Percentiles rank a stretch among this genome's conserved stretches.
These are phyloP conservation scores for Penicillium sp. DNA, from an alignment of 2,329 filamentous ascomycete genomes.

Conservation along the genomic window DNA sequence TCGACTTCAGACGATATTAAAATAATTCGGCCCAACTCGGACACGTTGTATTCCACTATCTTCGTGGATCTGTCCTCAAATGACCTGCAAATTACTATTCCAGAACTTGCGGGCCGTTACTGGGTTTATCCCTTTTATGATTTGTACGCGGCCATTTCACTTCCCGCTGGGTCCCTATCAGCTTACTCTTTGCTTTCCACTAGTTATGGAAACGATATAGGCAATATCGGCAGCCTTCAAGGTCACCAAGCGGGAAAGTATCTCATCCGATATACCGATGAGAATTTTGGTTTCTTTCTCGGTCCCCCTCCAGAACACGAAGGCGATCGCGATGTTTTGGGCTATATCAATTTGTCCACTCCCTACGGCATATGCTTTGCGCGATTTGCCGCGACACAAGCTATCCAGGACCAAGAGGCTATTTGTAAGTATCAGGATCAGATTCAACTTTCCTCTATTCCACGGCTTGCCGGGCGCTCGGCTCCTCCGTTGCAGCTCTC, in stretches of 20 bases:
- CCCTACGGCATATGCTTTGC: background rate
- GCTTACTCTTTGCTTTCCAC: background rate
- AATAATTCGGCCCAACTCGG: background rate
- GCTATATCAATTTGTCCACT: background rate
- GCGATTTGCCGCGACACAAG: background rate
- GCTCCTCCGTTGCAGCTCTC: background rate
- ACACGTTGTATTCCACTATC: background rate
- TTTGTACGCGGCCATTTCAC: too few species aligned
- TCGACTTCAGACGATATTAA: background rate
- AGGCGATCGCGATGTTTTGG: too few species aligned
- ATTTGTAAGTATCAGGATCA: background rate
- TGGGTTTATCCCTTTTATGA: constrained; percentile 1
- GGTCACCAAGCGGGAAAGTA: background rate
- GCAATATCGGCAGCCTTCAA: background rate
- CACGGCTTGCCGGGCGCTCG: too few species aligned
- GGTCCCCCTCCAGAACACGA: background rate
- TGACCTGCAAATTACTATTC: background rate
- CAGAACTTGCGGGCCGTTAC: background rate
- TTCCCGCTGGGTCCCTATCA: too few species aligned
- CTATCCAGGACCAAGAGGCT: background rate
- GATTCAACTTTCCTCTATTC: background rate
- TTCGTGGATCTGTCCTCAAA: background rate
- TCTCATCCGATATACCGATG: background rate
- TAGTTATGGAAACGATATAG: background rate
- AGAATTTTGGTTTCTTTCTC: background rate